Base-by-base conservation (phyloP, 2,329 filamentous ascomycete species). In the Arthrobotrys sphaeroides region DNA sequence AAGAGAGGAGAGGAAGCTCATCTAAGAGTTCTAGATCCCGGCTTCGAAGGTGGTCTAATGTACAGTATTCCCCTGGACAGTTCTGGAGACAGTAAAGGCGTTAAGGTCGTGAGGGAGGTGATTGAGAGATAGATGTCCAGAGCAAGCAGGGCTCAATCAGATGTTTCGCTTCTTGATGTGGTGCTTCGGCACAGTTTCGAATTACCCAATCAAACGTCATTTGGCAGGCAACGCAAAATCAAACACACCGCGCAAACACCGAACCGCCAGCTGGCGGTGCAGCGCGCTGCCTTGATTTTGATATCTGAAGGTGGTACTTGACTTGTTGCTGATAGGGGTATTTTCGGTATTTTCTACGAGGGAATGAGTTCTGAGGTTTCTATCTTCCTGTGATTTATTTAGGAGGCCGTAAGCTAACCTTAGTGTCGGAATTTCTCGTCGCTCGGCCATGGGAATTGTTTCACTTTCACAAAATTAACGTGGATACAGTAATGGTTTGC, bases 141-240 rank as follows among this genome's bases (percentile, higher is more conserved):
- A 61, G 24, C 24, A 51, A 62, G 43, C 20, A 38, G 45, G 31
- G 40, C 24, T 59, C 62, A 59, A 67, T 62, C 59, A 57, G 67
- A 73, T 67, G 69, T 67, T 66, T 55, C 22, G 36, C 49, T 66
- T 45, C 42, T 43, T 18, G 40, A 49, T 64, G 49, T 43, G 43
- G 42, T 38, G 36, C 24, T 45, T 40, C 38, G 40, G 60, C 31
- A 7, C 31, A 33, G 47, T 55, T 18, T 55, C 49, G 59, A 61
- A 61, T 45, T 42, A 74, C 62, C 70, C 61, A 67, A 68, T 74
- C 53, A 74, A 68, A 74, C 70, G 70, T 74, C 70, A 74, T 74
- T 38, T 13, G 9, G 16, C 18, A 10, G 18, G 6, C 51, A 55
- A 55, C 51, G 31, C 51, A 55, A 38, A 55, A 55, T 28, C 51